These are phyloP conservation scores for Septoria linicola DNA, from an alignment of 2,329 filamentous ascomycete species.

Conservation along the genomic window DNA sequence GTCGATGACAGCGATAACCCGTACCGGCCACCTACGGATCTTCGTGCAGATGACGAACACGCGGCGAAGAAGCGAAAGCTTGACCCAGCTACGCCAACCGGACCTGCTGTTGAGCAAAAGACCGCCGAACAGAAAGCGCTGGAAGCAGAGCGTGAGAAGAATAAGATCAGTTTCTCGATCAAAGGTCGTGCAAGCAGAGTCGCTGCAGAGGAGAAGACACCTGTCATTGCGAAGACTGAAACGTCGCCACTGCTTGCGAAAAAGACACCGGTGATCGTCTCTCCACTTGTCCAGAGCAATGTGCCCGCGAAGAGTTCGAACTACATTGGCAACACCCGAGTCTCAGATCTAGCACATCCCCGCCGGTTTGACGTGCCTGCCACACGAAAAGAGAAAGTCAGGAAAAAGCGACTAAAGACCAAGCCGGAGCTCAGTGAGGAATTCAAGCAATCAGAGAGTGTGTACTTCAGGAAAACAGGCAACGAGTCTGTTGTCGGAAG, in stretches of 20 bases:
- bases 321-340: slow-evolving; percentile 37
- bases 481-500: slow-evolving; percentile 96
- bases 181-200: slow-evolving; percentile 66
- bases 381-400: slow-evolving; percentile 56
- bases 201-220: slow-evolving; percentile 36
- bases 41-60: slow-evolving; percentile 63
- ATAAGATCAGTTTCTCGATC: slow-evolving; percentile 89
- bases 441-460: slow-evolving; percentile 75
- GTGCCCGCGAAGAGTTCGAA: slow-evolving; percentile 36
- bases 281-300: slow-evolving; percentile 31
- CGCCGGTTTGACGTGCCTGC: slow-evolving; percentile 26
- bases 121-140: slow-evolving; percentile 44
- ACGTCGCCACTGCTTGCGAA: slow-evolving; percentile 48
- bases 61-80: slow-evolving; percentile 37
- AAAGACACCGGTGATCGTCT: slow-evolving; percentile 42
- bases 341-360: slow-evolving; percentile 23
- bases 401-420: slow-evolving; percentile 67
- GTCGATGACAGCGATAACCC: slow-evolving; percentile 59
- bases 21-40: slow-evolving; percentile 63
- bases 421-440: slow-evolving; percentile 70
- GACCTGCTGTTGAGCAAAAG: slow-evolving; percentile 17
- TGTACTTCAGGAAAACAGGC: slow-evolving; percentile 93
- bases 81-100: slow-evolving; percentile 12
- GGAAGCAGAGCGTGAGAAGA: slow-evolving; percentile 33
- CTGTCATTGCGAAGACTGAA: slow-evolving; percentile 26